Evolutionary conservation across 805 yeast species (phyloP), one percentile per base, ranked within the genome.

Genomic region (Kodamaea lidongshanica): DNA sequence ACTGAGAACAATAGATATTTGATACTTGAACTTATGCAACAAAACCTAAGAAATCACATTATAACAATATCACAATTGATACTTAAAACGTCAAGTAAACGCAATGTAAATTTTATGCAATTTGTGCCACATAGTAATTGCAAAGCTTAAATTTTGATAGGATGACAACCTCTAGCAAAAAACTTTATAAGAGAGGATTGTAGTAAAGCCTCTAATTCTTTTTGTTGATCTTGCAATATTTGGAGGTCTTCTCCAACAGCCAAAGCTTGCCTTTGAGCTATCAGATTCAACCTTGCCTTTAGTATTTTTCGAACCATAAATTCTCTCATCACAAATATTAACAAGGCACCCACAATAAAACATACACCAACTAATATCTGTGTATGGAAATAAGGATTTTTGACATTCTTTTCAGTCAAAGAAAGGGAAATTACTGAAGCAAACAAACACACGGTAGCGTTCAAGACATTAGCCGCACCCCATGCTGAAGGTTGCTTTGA

Each of bases 301-400:
- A 74, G 37, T 45, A 59, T 58, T 26, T 68, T 50, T 25, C 61
- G 42, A 2, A 78, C 70, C 33, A 70, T 57, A 58, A 64, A 61
- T 39, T 74, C 79, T 39, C 87, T 59, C 12, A 74, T 54, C 1
- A 72, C 54, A 2, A 72, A 35, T 32, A 70, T 51, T 16, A 73
- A 34, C 3, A 72, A 5, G 7, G 67, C 44, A 0, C 70, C 69
- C 7, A 51, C 52, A n/a, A 67, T 45, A 39, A 67, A 70, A 26
- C 70, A 50, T 12, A 63, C 44, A 2, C 82, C 85, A 4, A 75
- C 67, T 46, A 75, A 77, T 1, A 77, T 60, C 44, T 78, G 85
- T 2, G 80, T 65, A 40, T 77, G 67, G 19, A 71, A 52, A 41
- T 70, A 79, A 3, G 84, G 82, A n/a, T 41, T 38, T 4, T 32